A percentile compares a stretch with the other conserved stretches of the same genome.
Evolutionary conservation across 208 protist genomes (phyloP).

Genomic region (Trypanosoma avium): DNA sequence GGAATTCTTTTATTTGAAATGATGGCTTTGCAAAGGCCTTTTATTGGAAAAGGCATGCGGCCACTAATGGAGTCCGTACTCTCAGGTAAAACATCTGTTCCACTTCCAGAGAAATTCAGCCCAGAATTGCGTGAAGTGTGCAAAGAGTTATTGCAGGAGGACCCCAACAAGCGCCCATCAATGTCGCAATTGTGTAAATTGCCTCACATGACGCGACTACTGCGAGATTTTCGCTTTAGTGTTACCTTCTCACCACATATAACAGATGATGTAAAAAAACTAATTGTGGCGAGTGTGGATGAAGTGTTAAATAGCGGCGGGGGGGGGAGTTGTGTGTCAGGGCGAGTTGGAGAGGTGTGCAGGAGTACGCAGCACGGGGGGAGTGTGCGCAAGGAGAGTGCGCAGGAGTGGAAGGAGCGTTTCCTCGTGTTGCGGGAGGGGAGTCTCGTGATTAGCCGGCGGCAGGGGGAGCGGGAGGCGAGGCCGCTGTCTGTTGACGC

Average conservation of each 20-base stretch:
- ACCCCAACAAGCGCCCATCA: constrained; percentile 43
- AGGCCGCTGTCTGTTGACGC: constrained; percentile 2
- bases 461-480: constrained; percentile 36
- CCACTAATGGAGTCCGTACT: constrained; percentile 25
- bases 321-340: constrained; percentile 38
- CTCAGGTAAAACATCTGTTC: constrained; percentile 2
- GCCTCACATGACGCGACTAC: constrained; percentile 55
- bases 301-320: constrained; percentile 46
- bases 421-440: constrained; percentile 56
- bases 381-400: constrained; percentile 55
- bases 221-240: constrained; percentile 55
- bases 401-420: constrained; percentile 57
- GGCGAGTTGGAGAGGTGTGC: constrained; percentile 39
- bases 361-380: constrained; percentile 42
- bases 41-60: constrained; percentile 21
- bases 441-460: constrained; percentile 44
- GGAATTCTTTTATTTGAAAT: constrained; percentile 39
- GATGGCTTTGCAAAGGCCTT: constrained; percentile 29
- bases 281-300: constrained; percentile 48
- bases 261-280: constrained; percentile 41
- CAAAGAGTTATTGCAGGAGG: constrained; percentile 15
- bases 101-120: constrained; percentile 14
- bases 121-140: constrained; percentile 11
- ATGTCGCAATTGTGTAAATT: constrained; percentile 53
- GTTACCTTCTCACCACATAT: constrained; percentile 45